Conservation (phyloP, 2,329 filamentous ascomycete species). For the Escovopsis sp. region DNA sequence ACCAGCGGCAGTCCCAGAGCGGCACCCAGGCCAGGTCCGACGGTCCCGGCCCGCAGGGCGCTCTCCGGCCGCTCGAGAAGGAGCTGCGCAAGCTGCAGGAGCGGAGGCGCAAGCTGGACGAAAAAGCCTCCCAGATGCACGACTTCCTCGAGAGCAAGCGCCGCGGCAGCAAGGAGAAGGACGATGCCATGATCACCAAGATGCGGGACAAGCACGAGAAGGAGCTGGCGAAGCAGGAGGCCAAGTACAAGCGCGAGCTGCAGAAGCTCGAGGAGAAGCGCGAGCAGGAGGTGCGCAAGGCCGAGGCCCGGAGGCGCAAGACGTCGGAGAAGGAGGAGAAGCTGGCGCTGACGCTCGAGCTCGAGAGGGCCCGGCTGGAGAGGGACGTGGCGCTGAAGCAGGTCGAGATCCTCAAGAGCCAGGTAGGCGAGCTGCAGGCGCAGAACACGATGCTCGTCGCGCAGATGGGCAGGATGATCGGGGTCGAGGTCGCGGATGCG, state of each 20-base stretch:
- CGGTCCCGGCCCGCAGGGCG: constrained; percentile 19
- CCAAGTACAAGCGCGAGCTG: constrained; percentile 49
- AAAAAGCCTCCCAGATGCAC: constrained; percentile 42
- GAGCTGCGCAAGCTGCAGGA: constrained; percentile 49
- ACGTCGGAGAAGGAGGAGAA: constrained; percentile 37
- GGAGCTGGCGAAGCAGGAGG: constrained; percentile 49
- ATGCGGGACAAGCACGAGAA: constrained; percentile 47
- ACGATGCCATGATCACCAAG: constrained; percentile 36
- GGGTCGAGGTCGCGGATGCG: constrained; percentile 26
- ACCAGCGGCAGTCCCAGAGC: constrained; percentile 11
- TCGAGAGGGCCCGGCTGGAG: constrained; percentile 36
- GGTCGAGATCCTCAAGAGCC: constrained; percentile 36
- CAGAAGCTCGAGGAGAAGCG: constrained; percentile 49
- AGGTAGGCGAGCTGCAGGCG: constrained; percentile 41
- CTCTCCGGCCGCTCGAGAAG: constrained; percentile 30
- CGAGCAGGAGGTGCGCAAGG: constrained; percentile 45
- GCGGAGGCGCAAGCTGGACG: constrained; percentile 44
- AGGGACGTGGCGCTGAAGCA: constrained; percentile 36
- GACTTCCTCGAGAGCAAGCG: constrained; percentile 30
- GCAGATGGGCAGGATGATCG: constrained; percentile 29
- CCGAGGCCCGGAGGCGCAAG: constrained; percentile 35
- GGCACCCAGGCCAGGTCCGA: constrained; percentile 19
- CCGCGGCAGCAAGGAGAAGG: constrained; percentile 32
- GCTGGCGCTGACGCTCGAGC: constrained; percentile 30
- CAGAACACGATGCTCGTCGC: constrained; percentile 45